A percentile compares a stretch with the other conserved stretches of the same genome.
phyloP scores from a whole-genome alignment of 768 basidiomycete genomes.

The Termitomyces sp. region DNA sequence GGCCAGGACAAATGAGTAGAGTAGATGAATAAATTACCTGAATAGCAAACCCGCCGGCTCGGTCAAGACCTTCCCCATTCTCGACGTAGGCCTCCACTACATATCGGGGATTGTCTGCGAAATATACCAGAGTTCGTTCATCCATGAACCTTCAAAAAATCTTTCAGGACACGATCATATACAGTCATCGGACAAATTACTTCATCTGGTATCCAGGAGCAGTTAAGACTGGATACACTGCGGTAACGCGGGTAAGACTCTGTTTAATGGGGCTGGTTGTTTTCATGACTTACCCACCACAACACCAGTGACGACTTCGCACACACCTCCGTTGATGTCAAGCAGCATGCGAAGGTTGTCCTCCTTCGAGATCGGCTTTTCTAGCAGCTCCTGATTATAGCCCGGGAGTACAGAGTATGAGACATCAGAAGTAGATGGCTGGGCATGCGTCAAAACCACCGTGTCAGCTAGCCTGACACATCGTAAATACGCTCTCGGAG shows the following conservation, averaged over 20 bases:
- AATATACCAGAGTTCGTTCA: conserved; percentile 76
- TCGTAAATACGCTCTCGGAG: not conserved
- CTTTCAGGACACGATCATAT: not conserved
- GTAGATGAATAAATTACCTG: conserved; percentile 48
- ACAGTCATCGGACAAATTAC: conserved; percentile 6
- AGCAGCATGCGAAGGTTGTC: conserved; percentile 87
- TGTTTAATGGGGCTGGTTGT: not conserved
- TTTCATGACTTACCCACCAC: conserved; percentile 52
- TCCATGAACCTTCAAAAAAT: conserved; percentile 58
- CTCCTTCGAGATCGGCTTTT: conserved; percentile 76
- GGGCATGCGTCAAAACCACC: conserved; percentile 79
- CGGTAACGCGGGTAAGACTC: not conserved
- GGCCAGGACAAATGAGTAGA: not conserved
- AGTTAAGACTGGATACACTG: conserved; percentile 70
- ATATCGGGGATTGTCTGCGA: conserved; percentile 53
- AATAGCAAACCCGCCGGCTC: conserved; percentile 92
- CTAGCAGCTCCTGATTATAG: conserved; percentile 68
- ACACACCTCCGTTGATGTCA: conserved; percentile 79
- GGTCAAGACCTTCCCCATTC: conserved; percentile 77
- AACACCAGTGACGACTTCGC: conserved; percentile 92
- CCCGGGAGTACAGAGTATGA: conserved; percentile 49
- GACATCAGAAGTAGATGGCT: conserved; percentile 50
- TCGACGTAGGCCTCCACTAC: conserved; percentile 77
- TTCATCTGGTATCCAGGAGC: conserved; percentile 67
- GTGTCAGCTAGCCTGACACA: conserved; percentile 69